Evolutionary conservation across 179 eudicot genomes (phyloP).

Genomic region (Beta corolliflora): DNA sequence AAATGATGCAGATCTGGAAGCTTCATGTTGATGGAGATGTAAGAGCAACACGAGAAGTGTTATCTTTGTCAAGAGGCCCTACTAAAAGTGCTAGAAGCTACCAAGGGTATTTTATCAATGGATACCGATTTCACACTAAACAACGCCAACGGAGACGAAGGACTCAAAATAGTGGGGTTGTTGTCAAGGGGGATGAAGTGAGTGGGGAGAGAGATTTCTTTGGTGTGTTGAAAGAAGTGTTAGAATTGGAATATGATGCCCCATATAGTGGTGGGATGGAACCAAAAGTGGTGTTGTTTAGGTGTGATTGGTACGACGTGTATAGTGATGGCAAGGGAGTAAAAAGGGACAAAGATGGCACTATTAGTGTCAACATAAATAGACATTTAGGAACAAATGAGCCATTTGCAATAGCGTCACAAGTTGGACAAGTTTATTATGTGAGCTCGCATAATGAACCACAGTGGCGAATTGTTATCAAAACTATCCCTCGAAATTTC

Average conservation of each 20-base stretch:
- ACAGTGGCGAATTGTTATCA: neutral
- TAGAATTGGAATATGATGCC: slow-evolving; percentile 3
- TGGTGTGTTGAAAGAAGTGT: neutral
- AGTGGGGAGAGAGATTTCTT: neutral
- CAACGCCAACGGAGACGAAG: neutral
- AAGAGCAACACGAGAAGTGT: neutral
- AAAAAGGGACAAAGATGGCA: too few relatives aligned
- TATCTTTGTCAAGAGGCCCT: slow-evolving; percentile 2
- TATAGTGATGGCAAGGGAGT: neutral
- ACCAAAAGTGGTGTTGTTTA: neutral
- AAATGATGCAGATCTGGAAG: neutral
- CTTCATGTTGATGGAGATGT: neutral
- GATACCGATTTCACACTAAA: slow-evolving; percentile 1
- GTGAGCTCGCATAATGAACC: neutral
- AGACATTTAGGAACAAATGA: neutral
- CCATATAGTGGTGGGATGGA: neutral
- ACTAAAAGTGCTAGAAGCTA: neutral
- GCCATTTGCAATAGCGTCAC: neutral
- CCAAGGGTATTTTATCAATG: neutral
- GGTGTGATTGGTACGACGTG: neutral
- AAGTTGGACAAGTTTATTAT: neutral
- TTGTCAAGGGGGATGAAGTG: neutral
- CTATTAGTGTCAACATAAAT: neutral
- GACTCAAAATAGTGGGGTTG: slow-evolving; percentile 15
- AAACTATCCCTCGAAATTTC: neutral